Conservation (phyloP, 768 basidiomycete species). For the Pulveroboletus ravenelii region DNA sequence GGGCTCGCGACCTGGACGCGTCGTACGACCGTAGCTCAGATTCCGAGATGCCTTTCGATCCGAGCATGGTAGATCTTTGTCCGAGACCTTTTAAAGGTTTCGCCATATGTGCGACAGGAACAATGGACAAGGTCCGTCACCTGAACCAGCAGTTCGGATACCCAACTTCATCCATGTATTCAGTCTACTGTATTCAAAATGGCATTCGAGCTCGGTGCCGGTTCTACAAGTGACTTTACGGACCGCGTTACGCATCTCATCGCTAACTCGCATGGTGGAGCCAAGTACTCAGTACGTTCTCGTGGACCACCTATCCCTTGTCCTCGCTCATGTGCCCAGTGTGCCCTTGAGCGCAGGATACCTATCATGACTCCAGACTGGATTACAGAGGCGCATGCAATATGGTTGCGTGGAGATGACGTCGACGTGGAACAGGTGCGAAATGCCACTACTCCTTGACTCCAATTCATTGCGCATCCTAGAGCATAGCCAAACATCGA, state of each 20-base stretch:
- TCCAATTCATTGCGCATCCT: background rate
- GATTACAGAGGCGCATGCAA: conserved; percentile 64
- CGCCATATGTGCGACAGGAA: conserved; percentile 70
- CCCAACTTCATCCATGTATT: background rate
- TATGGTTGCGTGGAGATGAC: conserved; percentile 80
- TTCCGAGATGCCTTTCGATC: conserved; percentile 45
- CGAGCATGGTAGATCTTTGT: conserved; percentile 43
- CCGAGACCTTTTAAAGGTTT: conserved; percentile 66
- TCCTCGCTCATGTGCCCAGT: conserved; percentile 41
- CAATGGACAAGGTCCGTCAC: conserved; percentile 65
- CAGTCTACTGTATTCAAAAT: conserved; percentile 71
- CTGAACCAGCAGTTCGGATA: conserved; percentile 1
- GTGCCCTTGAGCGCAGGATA: conserved; percentile 73
- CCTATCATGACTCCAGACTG: conserved; percentile 77
- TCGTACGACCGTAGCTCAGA: conserved; percentile 42
- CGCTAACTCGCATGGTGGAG: conserved; percentile 72
- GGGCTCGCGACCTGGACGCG: conserved; percentile 20
- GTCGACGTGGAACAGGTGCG: conserved; percentile 62
- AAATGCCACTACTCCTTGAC: background rate
- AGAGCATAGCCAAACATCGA: conserved; percentile 59
- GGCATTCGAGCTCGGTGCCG: conserved; percentile 78
- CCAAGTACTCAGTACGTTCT: conserved; percentile 70
- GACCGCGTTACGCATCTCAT: conserved; percentile 86
- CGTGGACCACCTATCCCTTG: background rate
- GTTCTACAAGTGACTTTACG: conserved; percentile 65